A percentile compares a stretch with the other conserved stretches of the same genome.
Evolutionary conservation across 768 basidiomycete genomes (phyloP).

Genomic region (Kwoniella sp.): DNA sequence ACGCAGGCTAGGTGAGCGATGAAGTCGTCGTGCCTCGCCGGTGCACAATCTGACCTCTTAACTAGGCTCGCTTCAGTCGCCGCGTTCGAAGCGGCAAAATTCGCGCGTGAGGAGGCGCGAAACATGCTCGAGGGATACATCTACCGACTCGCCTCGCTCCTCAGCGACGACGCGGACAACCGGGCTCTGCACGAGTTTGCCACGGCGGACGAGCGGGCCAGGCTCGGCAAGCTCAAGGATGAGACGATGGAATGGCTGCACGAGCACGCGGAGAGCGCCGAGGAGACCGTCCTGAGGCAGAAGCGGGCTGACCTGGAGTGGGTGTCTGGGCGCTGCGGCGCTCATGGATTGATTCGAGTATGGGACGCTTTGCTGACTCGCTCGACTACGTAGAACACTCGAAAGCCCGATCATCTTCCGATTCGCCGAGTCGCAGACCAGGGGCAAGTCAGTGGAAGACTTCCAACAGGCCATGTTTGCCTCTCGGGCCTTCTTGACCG

Average conservation of each 20-base stretch:
- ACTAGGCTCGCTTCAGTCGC: slow-evolving; percentile 76
- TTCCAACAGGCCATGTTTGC: slow-evolving; percentile 65
- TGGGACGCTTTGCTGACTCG: not conserved
- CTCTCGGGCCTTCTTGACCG: slow-evolving; percentile 67
- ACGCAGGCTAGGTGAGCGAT: slow-evolving; percentile 64
- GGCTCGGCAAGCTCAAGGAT: slow-evolving; percentile 64
- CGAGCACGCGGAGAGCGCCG: slow-evolving; percentile 76
- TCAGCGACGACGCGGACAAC: slow-evolving; percentile 61
- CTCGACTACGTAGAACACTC: slow-evolving; percentile 58
- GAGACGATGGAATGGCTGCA: slow-evolving; percentile 76
- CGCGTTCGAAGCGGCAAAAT: slow-evolving; percentile 68
- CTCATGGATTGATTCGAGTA: not conserved
- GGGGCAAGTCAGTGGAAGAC: slow-evolving; percentile 79
- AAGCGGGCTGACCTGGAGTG: slow-evolving; percentile 80
- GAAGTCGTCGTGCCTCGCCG: not conserved
- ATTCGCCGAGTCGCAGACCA: slow-evolving; percentile 80
- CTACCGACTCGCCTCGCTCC: slow-evolving; percentile 81
- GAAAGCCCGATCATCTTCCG: slow-evolving; percentile 80
- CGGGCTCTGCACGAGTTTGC: slow-evolving; percentile 84
- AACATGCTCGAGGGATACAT: slow-evolving; percentile 89
- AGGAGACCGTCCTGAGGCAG: slow-evolving; percentile 66
- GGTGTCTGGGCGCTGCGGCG: slow-evolving; percentile 48
- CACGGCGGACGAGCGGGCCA: slow-evolving; percentile 63
- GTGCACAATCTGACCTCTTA: not conserved
- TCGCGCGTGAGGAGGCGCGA: slow-evolving; percentile 77